Evolutionary conservation across 2,329 filamentous ascomycete species (phyloP).

Genomic region (Aureobasidium sp.): DNA sequence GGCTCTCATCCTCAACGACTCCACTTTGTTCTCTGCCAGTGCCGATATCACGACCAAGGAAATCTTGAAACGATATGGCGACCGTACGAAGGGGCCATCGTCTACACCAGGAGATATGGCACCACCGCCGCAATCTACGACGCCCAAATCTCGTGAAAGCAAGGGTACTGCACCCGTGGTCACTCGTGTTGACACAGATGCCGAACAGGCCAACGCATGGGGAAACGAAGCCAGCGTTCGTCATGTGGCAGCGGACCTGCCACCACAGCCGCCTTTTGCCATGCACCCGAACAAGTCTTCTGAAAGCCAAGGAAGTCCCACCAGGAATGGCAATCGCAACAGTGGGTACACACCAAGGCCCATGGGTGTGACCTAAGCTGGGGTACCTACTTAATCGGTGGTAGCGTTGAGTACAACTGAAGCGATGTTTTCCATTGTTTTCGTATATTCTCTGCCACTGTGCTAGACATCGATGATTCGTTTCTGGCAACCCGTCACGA

Average conservation of each 20-base stretch:
- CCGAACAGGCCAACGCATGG: constrained; percentile 59
- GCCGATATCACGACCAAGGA: constrained; percentile 94
- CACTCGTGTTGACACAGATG: constrained; percentile 79
- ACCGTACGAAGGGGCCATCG: constrained; percentile 54
- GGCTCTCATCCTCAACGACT: constrained; percentile 75
- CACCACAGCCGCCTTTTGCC: constrained; percentile 21
- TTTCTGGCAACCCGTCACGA: too few species aligned
- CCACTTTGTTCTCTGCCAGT: constrained; percentile 67
- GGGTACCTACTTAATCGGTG: too few species aligned
- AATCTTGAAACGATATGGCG: constrained; percentile 86
- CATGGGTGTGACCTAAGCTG: constrained; percentile 15
- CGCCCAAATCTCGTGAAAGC: constrained; percentile 21
- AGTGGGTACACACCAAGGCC: constrained; percentile 21
- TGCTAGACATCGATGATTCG: too few species aligned
- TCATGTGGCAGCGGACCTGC: constrained; percentile 46
- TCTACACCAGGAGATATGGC: constrained; percentile 23
- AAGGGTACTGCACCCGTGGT: constrained; percentile 45
- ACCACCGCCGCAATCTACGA: constrained; percentile 16
- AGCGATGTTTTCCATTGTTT: not conserved
- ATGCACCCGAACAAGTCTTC: constrained; percentile 20
- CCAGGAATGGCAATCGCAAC: constrained; percentile 19
- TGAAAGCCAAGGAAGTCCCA: constrained; percentile 25
- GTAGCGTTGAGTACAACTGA: not conserved
- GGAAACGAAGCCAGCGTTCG: constrained; percentile 78
- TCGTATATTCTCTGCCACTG: not conserved